Percentiles rank a stretch among this genome's conserved stretches.
Conservation (phyloP, 257 asterid genomes). For the Lycium ferocissimum region DNA sequence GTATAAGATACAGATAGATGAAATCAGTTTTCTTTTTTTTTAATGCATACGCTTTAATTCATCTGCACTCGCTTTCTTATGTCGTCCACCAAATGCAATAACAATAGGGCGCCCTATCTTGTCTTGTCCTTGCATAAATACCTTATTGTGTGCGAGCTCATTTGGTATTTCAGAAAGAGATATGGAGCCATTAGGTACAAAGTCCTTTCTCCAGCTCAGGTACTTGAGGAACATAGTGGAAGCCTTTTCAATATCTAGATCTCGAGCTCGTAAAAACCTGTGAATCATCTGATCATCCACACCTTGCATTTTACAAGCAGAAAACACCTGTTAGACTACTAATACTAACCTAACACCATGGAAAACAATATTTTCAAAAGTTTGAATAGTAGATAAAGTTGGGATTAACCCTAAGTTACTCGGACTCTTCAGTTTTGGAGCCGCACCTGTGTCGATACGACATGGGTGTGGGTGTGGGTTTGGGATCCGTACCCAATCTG, state of each 20-base stretch:
- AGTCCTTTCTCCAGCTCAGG: slow-evolving; percentile 82
- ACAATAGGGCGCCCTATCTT: slow-evolving; percentile 76
- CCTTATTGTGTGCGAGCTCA: slow-evolving; percentile 69
- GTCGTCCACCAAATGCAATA: slow-evolving; percentile 68
- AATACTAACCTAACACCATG: neutral
- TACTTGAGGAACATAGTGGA: slow-evolving; percentile 69
- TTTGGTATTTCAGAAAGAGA: slow-evolving; percentile 55
- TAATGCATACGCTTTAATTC: slow-evolving; percentile 78
- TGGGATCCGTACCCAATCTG: too few species aligned
- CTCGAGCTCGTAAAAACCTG: slow-evolving; percentile 90
- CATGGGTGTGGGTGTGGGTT: too few species aligned
- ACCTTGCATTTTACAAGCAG: slow-evolving; percentile 53
- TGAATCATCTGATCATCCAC: slow-evolving; percentile 78
- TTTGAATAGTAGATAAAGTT: neutral
- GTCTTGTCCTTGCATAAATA: slow-evolving; percentile 86
- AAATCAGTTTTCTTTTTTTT: neutral
- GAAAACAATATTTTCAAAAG: neutral
- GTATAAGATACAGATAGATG: neutral
- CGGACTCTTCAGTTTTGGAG: too few species aligned
- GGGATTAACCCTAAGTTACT: neutral
- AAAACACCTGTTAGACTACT: neutral
- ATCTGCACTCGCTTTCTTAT: slow-evolving; percentile 64
- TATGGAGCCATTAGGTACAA: slow-evolving; percentile 50
- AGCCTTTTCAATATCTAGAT: slow-evolving; percentile 89
- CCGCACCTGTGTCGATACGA: too few species aligned